phyloP scores from a whole-genome alignment of 2,329 filamentous ascomycete species.

The Harringtonia lauricola region DNA sequence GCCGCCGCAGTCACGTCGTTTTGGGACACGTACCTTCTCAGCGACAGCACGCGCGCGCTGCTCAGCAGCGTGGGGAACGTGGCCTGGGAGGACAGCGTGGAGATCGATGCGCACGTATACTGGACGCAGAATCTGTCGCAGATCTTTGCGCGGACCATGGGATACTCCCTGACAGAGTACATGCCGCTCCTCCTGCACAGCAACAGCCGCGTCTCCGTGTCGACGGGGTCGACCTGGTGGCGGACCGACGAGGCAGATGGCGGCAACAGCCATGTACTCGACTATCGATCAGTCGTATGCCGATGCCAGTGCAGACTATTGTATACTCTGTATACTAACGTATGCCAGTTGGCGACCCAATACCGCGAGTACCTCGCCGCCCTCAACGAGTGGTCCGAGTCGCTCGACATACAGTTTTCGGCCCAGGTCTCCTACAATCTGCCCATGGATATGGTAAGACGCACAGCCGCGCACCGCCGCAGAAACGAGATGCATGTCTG shows the following conservation, averaged over 20 bases:
- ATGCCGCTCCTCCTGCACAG: conserved; percentile 20
- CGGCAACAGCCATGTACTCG: conserved; percentile 5
- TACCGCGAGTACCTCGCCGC: conserved; percentile 17
- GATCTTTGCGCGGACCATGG: conserved; percentile 18
- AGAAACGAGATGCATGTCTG: too few species aligned
- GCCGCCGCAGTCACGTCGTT: conserved; percentile 23
- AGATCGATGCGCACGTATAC: conserved; percentile 19
- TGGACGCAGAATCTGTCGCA: conserved; percentile 24
- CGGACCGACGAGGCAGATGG: conserved; percentile 6
- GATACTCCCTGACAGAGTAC: conserved; percentile 21
- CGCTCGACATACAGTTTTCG: conserved; percentile 23
- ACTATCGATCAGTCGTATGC: conserved; percentile 7
- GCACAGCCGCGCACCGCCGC: too few species aligned
- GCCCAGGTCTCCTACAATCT: conserved; percentile 28
- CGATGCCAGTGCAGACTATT: conserved; percentile 5
- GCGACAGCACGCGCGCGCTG: conserved; percentile 17
- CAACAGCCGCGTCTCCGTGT: neutral
- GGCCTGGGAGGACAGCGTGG: conserved; percentile 22
- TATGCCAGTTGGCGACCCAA: neutral
- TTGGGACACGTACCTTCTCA: conserved; percentile 26
- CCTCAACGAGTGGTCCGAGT: conserved; percentile 20
- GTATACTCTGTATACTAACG: neutral
- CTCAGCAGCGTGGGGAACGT: conserved; percentile 23
- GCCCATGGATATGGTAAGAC: conserved; percentile 26
- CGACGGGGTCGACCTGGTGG: neutral